Evolutionary conservation across 352 stramenopile genomes (phyloP).

Genomic region (Globisporangium abappressorium): DNA sequence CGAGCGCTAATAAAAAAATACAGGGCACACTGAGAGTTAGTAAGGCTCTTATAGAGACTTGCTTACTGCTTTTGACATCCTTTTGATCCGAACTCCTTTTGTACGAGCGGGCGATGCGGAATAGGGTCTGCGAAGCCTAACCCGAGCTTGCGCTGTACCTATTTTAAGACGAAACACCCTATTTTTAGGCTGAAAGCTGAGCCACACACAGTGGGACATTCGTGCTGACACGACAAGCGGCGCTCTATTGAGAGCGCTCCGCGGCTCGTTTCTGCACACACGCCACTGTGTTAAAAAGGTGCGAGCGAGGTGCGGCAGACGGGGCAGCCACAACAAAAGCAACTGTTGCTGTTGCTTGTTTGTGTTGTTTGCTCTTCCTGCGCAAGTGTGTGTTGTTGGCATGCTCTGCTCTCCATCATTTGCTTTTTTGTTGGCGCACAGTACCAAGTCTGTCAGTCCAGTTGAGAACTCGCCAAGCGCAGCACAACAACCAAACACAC

Average conservation of each 20-base stretch:
- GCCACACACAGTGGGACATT: background rate
- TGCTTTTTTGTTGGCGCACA: background rate
- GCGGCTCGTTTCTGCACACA: background rate
- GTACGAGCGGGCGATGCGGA: background rate
- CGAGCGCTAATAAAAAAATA: background rate
- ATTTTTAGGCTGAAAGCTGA: background rate
- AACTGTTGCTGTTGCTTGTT: background rate
- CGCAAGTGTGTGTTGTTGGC: background rate
- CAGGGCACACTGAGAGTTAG: too few species aligned
- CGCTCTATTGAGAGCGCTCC: background rate
- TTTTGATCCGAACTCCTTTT: background rate
- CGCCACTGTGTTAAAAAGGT: background rate
- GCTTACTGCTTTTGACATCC: background rate
- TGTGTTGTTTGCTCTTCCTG: background rate
- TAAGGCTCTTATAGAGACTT: background rate
- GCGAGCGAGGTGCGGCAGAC: background rate
- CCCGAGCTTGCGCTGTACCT: background rate
- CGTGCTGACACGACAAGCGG: background rate
- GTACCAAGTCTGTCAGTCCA: background rate
- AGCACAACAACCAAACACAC: background rate
- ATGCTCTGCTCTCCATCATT: background rate
- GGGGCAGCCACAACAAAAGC: background rate
- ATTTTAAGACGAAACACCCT: background rate
- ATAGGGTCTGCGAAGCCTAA: background rate
- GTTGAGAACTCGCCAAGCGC: slow-evolving; percentile 5